A percentile compares a stretch with the other conserved stretches of the same genome.
phyloP scores from a whole-genome alignment of 2,329 filamentous ascomycete genomes.

The Ophiocordyceps camponoti-rufipedis region DNA sequence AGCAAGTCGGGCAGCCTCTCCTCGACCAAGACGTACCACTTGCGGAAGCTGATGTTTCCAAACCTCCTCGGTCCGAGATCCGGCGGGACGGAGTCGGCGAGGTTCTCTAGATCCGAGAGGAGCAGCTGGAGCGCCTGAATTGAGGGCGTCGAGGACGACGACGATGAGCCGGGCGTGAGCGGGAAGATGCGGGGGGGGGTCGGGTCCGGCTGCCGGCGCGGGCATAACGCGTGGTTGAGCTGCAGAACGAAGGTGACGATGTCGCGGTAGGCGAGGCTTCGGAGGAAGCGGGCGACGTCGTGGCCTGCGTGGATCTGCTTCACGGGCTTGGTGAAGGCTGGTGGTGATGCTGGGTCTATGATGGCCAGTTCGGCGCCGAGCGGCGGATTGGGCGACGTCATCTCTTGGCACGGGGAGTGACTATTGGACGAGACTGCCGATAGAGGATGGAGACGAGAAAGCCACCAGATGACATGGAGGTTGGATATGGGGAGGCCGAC shows the following conservation, averaged over 20 bases:
- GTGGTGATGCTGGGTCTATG: slow-evolving; percentile 27
- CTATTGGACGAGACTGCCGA: no score
- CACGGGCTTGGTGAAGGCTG: slow-evolving; percentile 45
- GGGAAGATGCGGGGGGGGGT: slow-evolving; percentile 20
- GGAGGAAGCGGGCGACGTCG: slow-evolving; percentile 67
- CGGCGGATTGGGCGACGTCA: neutral
- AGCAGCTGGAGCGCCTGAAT: slow-evolving; percentile 49
- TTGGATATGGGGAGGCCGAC: no score
- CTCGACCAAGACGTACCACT: slow-evolving; percentile 58
- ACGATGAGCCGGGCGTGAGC: slow-evolving; percentile 19
- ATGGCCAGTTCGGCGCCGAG: slow-evolving; percentile 17
- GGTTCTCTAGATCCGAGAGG: slow-evolving; percentile 40
- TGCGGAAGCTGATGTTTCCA: slow-evolving; percentile 79
- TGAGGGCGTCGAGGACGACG: slow-evolving; percentile 23
- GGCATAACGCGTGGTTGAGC: slow-evolving; percentile 74
- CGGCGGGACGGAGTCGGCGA: slow-evolving; percentile 66
- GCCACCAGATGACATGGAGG: no score
- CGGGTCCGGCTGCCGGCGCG: slow-evolving; percentile 29
- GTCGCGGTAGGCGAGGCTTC: slow-evolving; percentile 67
- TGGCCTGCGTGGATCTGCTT: slow-evolving; percentile 76
- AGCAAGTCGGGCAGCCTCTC: slow-evolving; percentile 27
- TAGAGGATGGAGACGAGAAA: no score
- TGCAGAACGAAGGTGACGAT: slow-evolving; percentile 79
- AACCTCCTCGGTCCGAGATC: slow-evolving; percentile 76
- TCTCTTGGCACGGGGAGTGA: neutral